Conservation (phyloP, 2,329 filamentous ascomycete species). For the Trichocomaceae sp. region DNA sequence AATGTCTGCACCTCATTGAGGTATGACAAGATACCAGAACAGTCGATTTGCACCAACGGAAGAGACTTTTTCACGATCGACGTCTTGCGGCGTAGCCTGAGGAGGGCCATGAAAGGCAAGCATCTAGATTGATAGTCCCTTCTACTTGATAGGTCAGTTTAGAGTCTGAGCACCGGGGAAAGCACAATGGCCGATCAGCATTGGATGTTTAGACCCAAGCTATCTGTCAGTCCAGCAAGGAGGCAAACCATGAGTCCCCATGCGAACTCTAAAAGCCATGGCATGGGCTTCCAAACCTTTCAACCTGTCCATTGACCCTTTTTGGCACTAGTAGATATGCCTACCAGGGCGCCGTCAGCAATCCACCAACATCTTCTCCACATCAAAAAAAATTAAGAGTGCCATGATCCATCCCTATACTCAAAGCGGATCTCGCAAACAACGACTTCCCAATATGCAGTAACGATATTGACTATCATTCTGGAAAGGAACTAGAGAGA, state of each 20-base stretch:
- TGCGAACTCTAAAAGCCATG: constrained; percentile 12
- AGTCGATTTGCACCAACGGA: background rate
- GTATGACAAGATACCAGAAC: constrained; percentile 1
- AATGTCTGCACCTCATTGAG: background rate
- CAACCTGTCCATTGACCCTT: background rate
- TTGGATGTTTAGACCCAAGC: background rate
- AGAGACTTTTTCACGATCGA: constrained; percentile 4
- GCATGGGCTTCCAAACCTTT: background rate
- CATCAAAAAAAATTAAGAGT: background rate
- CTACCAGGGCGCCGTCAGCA: background rate
- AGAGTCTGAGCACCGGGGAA: constrained; percentile 8
- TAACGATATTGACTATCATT: background rate
- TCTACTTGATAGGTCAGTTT: constrained; percentile 5
- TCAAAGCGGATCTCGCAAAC: background rate
- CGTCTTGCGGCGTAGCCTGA: background rate
- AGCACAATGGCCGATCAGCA: background rate
- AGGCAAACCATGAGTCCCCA: constrained; percentile 11
- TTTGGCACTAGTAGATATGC: background rate
- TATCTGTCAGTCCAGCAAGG: constrained; percentile 11
- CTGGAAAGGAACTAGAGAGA: background rate
- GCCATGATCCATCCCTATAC: background rate
- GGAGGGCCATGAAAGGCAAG: background rate
- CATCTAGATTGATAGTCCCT: background rate
- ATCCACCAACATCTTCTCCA: background rate
- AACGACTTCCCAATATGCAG: background rate